Conservation (phyloP, 352 stramenopile genomes). For the Phytopythium cucurbitacearum region DNA sequence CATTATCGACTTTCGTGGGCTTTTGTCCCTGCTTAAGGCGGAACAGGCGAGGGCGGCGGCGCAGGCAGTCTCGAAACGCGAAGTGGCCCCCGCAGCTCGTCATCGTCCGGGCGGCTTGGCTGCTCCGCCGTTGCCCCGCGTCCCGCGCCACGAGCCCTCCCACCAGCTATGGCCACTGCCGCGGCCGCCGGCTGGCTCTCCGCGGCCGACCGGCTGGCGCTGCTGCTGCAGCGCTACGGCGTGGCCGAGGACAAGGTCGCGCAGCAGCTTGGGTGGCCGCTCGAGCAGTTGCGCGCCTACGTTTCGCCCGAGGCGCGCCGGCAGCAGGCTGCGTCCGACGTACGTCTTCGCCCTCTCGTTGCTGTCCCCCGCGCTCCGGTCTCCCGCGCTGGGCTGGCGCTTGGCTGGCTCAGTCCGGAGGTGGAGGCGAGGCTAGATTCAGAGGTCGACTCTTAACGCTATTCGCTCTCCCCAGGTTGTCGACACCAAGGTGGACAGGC, state of each 20-base stretch:
- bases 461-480: constrained; percentile 18
- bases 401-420: too few species aligned
- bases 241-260: constrained; percentile 39
- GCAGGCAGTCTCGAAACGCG: too few species aligned
- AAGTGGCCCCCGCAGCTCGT: too few species aligned
- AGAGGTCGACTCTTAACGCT: too few species aligned
- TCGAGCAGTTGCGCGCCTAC: constrained; percentile 48
- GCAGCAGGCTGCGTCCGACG: constrained; percentile 25
- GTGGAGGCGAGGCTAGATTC: too few species aligned
- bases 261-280: constrained; percentile 44
- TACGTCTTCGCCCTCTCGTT: constrained; percentile 8
- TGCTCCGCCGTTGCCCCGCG: constrained; percentile 1
- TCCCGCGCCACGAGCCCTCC: constrained; percentile 19
- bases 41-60: too few species aligned
- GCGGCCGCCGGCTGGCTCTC: constrained; percentile 19
- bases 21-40: too few species aligned
- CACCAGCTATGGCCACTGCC: constrained; percentile 7
- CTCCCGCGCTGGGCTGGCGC: neutral
- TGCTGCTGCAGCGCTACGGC: constrained; percentile 57
- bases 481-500: constrained; percentile 54
- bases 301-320: constrained; percentile 42
- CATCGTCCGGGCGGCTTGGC: neutral
- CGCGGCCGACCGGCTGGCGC: constrained; percentile 46
- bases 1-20: too few species aligned
- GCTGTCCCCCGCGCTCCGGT: neutral